Percentiles rank a stretch among this genome's conserved stretches.
Conservation (phyloP, 257 asterid genomes). For the Lycium ferocissimum region DNA sequence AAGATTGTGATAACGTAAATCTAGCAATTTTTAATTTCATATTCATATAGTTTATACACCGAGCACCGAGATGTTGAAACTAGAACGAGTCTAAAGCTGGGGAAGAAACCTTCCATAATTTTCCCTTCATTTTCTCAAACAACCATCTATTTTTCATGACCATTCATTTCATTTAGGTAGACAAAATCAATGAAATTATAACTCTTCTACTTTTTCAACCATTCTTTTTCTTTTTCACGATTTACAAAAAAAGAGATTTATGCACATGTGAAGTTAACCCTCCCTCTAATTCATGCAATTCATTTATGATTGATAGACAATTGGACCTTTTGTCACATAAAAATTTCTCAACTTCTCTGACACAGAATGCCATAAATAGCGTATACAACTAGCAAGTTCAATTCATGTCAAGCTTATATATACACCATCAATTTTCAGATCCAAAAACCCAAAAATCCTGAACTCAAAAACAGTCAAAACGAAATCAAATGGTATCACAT, state of each 20-base stretch:
- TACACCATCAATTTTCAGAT: not conserved
- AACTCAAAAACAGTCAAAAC: constrained; percentile 9
- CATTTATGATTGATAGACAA: not conserved
- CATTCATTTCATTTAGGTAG: not conserved
- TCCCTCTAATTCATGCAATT: not conserved
- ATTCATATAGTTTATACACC: too few species aligned
- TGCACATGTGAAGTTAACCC: not conserved
- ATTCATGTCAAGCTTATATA: not conserved
- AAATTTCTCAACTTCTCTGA: too few species aligned
- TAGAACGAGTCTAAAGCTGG: not conserved
- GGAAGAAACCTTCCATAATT: not conserved
- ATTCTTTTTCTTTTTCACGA: too few species aligned
- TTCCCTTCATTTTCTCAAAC: not conserved
- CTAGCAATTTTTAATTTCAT: not conserved
- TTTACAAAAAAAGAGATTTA: too few species aligned
- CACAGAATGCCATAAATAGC: not conserved
- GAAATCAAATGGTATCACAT: constrained; percentile 2
- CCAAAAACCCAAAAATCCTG: not conserved
- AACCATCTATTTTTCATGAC: not conserved
- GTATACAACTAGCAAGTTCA: not conserved
- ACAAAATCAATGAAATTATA: not conserved
- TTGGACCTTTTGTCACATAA: not conserved
- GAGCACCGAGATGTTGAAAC: not conserved
- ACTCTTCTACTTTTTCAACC: not conserved
- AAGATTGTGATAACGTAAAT: too few species aligned